Percentiles rank a stretch among this genome's conserved stretches.
Evolutionary conservation across 768 basidiomycete species (phyloP).

Genomic region (Plicaturopsis crispa): DNA sequence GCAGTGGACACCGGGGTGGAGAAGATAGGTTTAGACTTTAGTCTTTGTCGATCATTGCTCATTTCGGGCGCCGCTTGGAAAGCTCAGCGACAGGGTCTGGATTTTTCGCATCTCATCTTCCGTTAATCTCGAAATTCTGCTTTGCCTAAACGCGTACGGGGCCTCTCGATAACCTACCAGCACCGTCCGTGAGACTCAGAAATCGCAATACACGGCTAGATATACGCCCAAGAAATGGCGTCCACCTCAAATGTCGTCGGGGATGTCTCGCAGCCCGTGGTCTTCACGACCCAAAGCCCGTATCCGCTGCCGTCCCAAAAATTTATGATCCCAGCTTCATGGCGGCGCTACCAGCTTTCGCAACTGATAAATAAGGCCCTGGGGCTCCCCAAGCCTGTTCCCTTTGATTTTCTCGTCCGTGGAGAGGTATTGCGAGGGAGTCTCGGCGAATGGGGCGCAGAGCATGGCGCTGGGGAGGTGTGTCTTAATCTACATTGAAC

Average conservation of each 20-base stretch:
- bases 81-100: too few relatives aligned
- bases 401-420: conserved; percentile 87
- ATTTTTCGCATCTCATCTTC: too few relatives aligned
- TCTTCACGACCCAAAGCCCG: conserved; percentile 66
- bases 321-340: conserved; percentile 85
- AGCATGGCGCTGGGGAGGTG: conserved; percentile 68
- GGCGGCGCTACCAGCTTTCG: conserved; percentile 94
- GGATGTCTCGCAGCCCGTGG: conserved; percentile 42
- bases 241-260: neutral
- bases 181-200: too few relatives aligned
- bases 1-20: too few relatives aligned
- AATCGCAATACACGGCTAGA: too few relatives aligned
- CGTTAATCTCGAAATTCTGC: too few relatives aligned
- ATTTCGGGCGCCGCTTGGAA: too few relatives aligned
- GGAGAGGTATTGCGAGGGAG: conserved; percentile 73
- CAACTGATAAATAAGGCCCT: conserved; percentile 96
- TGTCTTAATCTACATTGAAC: conserved; percentile 10
- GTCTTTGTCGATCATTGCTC: too few relatives aligned
- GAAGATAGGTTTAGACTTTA: too few relatives aligned
- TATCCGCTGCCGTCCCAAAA: conserved; percentile 81
- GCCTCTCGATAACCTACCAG: too few relatives aligned
- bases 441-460: conserved; percentile 68
- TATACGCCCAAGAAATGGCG: too few relatives aligned
- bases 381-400: conserved; percentile 61
- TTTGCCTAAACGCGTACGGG: too few relatives aligned